These are phyloP conservation scores for Daldinia concentrica DNA, from an alignment of 495 filamentous ascomycete species.

Conservation along the genomic window DNA sequence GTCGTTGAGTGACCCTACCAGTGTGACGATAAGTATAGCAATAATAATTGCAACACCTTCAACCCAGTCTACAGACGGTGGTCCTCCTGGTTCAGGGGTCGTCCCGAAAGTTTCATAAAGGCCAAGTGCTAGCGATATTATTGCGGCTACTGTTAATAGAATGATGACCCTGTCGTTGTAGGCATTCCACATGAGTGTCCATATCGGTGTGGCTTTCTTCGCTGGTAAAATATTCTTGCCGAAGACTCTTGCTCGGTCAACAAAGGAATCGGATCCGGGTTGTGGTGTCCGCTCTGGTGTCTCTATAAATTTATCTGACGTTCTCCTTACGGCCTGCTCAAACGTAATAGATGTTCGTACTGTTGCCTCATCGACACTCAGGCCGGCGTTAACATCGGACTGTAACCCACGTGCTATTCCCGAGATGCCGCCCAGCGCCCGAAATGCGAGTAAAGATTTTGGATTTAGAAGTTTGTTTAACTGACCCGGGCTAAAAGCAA, in stretches of 20 bases:
- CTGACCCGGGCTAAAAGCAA: conserved; percentile 85
- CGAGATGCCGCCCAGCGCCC: conserved; percentile 77
- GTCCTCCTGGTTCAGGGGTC: conserved; percentile 47
- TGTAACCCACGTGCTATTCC: conserved; percentile 82
- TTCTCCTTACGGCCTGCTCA: conserved; percentile 62
- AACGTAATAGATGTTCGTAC: conserved; percentile 74
- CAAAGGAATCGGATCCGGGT: conserved; percentile 32
- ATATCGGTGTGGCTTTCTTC: conserved; percentile 74
- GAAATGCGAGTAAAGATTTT: conserved; percentile 80
- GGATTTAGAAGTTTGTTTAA: conserved; percentile 82
- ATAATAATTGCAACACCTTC: conserved; percentile 78
- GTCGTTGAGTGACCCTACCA: conserved; percentile 75
- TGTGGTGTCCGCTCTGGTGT: conserved; percentile 22
- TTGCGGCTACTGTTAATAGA: conserved; percentile 78
- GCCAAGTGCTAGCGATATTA: conserved; percentile 85
- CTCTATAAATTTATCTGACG: conserved; percentile 30
- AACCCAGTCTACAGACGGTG: conserved; percentile 77
- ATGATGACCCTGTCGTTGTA: conserved; percentile 87
- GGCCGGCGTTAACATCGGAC: conserved; percentile 70
- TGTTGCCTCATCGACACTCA: conserved; percentile 77
- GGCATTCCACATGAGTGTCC: conserved; percentile 80
- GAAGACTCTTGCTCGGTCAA: conserved; percentile 74
- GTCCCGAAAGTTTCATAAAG: conserved; percentile 65
- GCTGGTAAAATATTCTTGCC: conserved; percentile 75
- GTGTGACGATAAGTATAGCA: conserved; percentile 73